Percentiles rank a stretch among this genome's conserved stretches.
Evolutionary conservation across 2,329 filamentous ascomycete genomes (phyloP).

Genomic region (Camillea tinctor): DNA sequence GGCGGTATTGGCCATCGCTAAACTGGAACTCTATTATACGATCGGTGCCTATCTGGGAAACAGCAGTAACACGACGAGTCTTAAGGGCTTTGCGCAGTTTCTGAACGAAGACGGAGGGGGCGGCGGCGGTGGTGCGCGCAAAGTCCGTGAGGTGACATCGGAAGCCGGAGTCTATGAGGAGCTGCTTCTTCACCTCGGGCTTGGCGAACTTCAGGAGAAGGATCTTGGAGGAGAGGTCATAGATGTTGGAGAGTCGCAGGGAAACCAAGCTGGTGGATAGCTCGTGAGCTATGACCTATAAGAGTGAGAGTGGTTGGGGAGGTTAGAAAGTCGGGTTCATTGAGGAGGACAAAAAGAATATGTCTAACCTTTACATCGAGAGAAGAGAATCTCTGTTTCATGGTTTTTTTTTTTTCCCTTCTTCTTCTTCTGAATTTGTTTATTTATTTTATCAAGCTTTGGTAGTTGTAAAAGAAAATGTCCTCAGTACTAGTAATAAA

Average conservation of each 20-base stretch:
- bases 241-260: conserved; percentile 87
- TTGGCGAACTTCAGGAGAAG: conserved; percentile 94
- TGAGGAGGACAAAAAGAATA: background rate
- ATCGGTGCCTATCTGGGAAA: conserved; percentile 88
- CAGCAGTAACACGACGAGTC: conserved; percentile 76
- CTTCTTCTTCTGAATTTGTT: too few relatives aligned
- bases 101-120: conserved; percentile 82
- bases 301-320: background rate
- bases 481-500: too few relatives aligned
- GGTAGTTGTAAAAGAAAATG: background rate
- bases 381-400: conserved; percentile 60
- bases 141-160: conserved; percentile 93
- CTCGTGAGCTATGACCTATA: conserved; percentile 89
- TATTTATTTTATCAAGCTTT: too few relatives aligned
- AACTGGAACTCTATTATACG: conserved; percentile 90
- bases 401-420: conserved; percentile 24
- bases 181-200: conserved; percentile 82
- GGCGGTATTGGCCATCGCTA: conserved; percentile 81
- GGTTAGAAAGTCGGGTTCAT: background rate
- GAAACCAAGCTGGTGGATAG: conserved; percentile 73
- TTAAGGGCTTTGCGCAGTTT: conserved; percentile 85
- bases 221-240: conserved; percentile 93
- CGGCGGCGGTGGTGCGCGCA: conserved; percentile 78
- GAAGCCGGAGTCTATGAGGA: conserved; percentile 93
- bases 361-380: conserved; percentile 53